Conservation (phyloP, 2,329 filamentous ascomycete species). For the Aphanocladium album region DNA sequence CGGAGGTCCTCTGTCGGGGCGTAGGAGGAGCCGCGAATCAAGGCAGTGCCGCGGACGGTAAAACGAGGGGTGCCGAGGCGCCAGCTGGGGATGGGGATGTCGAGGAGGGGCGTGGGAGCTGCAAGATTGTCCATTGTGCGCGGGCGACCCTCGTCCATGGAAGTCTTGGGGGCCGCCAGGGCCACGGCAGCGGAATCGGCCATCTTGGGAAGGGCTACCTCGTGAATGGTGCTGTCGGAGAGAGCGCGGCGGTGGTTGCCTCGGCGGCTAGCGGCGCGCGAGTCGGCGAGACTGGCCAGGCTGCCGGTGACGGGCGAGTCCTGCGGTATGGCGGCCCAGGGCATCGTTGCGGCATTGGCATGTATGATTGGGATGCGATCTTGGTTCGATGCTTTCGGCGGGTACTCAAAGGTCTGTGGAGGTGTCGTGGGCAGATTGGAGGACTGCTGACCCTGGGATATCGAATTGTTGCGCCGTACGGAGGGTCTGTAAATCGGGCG, state of each 20-base stretch:
- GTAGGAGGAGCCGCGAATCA: constrained; percentile 76
- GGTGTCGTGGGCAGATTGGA: constrained; percentile 58
- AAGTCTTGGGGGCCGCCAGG: constrained; percentile 67
- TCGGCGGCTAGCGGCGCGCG: constrained; percentile 19
- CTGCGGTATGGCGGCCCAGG: constrained; percentile 41
- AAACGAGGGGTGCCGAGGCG: constrained; percentile 78
- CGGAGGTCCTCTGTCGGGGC: constrained; percentile 67
- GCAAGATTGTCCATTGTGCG: constrained; percentile 57
- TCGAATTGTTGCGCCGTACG: constrained; percentile 52
- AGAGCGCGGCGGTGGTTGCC: constrained; percentile 56
- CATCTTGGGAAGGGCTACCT: constrained; percentile 48
- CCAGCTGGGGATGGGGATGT: constrained; percentile 78
- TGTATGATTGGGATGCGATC: constrained; percentile 26
- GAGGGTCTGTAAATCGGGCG: constrained; percentile 44
- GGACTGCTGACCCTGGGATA: constrained; percentile 16
- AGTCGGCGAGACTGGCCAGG: constrained; percentile 29
- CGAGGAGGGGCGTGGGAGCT: constrained; percentile 50
- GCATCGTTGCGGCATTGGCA: background rate
- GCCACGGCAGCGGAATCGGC: constrained; percentile 65
- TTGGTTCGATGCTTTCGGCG: constrained; percentile 20
- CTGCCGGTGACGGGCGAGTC: constrained; percentile 32
- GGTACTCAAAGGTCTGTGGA: constrained; percentile 53
- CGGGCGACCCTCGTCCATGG: constrained; percentile 53
- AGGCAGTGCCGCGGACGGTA: constrained; percentile 67
- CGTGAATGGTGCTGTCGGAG: constrained; percentile 73